phyloP scores from a whole-genome alignment of 345 rosid species.

The Hibiscus trionum region DNA sequence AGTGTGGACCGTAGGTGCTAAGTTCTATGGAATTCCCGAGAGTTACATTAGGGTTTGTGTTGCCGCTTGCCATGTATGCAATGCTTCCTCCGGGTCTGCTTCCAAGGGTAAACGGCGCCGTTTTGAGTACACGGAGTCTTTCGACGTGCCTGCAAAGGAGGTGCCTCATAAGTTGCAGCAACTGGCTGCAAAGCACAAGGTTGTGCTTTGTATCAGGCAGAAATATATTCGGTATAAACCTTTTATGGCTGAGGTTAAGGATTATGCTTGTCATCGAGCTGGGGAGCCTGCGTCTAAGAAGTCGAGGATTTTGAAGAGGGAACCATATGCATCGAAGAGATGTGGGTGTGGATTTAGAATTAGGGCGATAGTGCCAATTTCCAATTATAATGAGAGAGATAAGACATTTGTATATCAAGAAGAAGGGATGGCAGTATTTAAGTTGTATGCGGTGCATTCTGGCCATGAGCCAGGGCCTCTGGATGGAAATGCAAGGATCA shows the following conservation, averaged over 20 bases:
- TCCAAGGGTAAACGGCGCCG: slow-evolving; percentile 75
- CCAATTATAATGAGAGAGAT: slow-evolving; percentile 91
- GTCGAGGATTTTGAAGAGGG: slow-evolving; percentile 88
- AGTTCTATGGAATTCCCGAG: slow-evolving; percentile 93
- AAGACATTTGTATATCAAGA: slow-evolving; percentile 94
- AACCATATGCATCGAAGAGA: slow-evolving; percentile 92
- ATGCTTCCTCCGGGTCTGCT: slow-evolving; percentile 61
- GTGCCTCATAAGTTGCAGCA: slow-evolving; percentile 83
- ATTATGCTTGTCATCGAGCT: slow-evolving; percentile 99
- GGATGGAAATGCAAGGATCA: slow-evolving; percentile 97
- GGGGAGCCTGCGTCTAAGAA: slow-evolving; percentile 92
- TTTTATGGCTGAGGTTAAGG: slow-evolving; percentile 98
- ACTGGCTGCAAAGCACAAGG: slow-evolving; percentile 90
- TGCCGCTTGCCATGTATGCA: slow-evolving; percentile 74
- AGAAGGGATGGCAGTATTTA: slow-evolving; percentile 90
- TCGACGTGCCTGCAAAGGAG: slow-evolving; percentile 94
- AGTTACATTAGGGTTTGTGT: slow-evolving; percentile 97
- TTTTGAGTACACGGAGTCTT: slow-evolving; percentile 90
- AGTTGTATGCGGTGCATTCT: slow-evolving; percentile 89
- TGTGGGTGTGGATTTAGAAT: slow-evolving; percentile 97
- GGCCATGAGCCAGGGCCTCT: slow-evolving; percentile 98
- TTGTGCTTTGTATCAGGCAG: slow-evolving; percentile 96
- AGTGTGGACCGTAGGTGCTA: slow-evolving; percentile 96
- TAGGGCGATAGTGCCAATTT: slow-evolving; percentile 92
- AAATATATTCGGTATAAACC: slow-evolving; percentile 97